Evolutionary conservation across 306 rosid species (phyloP).

Genomic region (Lathyrus sativus): DNA sequence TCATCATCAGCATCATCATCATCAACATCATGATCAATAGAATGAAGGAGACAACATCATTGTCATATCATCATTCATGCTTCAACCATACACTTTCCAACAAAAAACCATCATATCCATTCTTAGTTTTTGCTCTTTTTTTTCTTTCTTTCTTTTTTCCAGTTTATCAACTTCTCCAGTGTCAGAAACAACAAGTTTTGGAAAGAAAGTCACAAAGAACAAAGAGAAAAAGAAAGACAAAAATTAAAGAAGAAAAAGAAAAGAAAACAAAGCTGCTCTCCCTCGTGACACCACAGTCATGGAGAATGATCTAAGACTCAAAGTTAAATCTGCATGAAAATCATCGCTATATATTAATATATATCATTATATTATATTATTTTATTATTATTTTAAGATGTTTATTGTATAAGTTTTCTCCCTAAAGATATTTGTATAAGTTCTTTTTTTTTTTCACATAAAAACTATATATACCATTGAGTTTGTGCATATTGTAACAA

Average conservation of each 20-base stretch:
- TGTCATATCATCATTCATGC: conserved; percentile 48
- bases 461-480: conserved; percentile 43
- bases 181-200: conserved; percentile 48
- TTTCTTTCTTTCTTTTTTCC: conserved; percentile 37
- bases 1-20: conserved; percentile 44
- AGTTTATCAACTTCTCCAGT: conserved; percentile 36
- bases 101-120: conserved; percentile 50
- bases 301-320: conserved; percentile 53
- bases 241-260: not conserved
- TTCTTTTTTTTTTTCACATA: conserved; percentile 35
- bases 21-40: conserved; percentile 51
- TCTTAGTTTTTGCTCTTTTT: conserved; percentile 21
- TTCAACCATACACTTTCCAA: conserved; percentile 53
- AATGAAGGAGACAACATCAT: conserved; percentile 44
- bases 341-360: conserved; percentile 52
- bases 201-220: conserved; percentile 52
- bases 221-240: conserved; percentile 38
- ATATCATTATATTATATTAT: not conserved
- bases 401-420: conserved; percentile 32
- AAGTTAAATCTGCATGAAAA: conserved; percentile 66
- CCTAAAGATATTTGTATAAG: conserved; percentile 40
- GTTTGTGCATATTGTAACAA: conserved; percentile 56
- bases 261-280: conserved; percentile 63
- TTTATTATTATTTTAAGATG: conserved; percentile 43
- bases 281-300: conserved; percentile 36